A percentile compares a stretch with the other conserved stretches of the same genome.
phyloP scores from a whole-genome alignment of 2,329 filamentous ascomycete species.

The Aspergillus novoparasiticus region DNA sequence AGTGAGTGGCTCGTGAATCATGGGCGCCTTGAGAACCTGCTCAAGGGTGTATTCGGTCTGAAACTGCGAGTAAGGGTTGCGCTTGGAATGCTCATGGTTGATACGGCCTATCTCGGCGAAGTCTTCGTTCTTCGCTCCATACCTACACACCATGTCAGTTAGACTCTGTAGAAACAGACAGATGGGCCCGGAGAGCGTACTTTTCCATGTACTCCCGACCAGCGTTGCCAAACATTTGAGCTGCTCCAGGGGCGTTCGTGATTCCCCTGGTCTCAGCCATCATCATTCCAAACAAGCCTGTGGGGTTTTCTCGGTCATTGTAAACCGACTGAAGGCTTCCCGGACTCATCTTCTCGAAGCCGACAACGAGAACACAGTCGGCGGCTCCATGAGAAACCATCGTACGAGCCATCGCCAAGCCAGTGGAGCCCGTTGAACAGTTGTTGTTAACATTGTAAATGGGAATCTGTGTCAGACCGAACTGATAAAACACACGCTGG shows the following conservation, averaged over 20 bases:
- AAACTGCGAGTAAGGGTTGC: conserved; percentile 98
- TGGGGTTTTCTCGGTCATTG: conserved; percentile 81
- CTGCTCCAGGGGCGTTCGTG: conserved; percentile 80
- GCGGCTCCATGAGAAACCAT: conserved; percentile 78
- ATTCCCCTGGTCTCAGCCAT: conserved; percentile 81
- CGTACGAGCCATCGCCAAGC: conserved; percentile 79
- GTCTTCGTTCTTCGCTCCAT: conserved; percentile 79
- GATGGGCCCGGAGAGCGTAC: conserved; percentile 48
- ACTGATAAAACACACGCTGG: conserved; percentile 97
- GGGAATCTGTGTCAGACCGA: conserved; percentile 94
- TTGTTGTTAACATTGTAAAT: conserved; percentile 99
- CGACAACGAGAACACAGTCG: conserved; percentile 87
- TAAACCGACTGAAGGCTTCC: conserved; percentile 84
- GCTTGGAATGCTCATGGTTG: conserved; percentile 88
- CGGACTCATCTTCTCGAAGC: conserved; percentile 97
- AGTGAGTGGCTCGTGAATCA: conserved; percentile 84
- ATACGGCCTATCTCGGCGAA: conserved; percentile 93
- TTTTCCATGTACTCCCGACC: conserved; percentile 94
- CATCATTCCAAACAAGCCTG: conserved; percentile 71
- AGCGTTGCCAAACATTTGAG: conserved; percentile 95
- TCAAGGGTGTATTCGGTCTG: conserved; percentile 86
- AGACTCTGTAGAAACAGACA: neutral
- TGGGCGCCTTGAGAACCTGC: conserved; percentile 73
- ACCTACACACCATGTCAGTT: conserved; percentile 51
- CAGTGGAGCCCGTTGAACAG: conserved; percentile 93